Percentiles rank a stretch among this genome's conserved stretches.
Conservation (phyloP, 1,139 yeast genomes). For the Taphrina sp. region DNA sequence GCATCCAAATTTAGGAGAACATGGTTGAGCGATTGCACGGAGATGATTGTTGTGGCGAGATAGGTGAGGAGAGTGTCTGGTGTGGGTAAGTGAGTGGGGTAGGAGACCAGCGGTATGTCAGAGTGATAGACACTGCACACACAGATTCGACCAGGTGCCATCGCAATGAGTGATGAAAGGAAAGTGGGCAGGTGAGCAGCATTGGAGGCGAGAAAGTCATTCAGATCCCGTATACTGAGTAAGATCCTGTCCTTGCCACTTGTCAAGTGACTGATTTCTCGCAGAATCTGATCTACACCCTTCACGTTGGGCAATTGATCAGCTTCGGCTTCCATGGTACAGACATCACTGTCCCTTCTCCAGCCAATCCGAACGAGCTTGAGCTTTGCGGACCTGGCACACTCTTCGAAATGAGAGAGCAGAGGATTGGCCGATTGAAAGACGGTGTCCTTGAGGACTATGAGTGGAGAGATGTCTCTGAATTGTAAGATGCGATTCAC, state of each 20-base stretch:
- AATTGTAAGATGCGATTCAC: constrained; percentile 14
- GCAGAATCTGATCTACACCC: constrained; percentile 12
- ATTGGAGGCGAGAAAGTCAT: constrained; percentile 25
- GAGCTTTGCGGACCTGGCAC: constrained; percentile 11
- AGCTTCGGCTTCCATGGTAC: constrained; percentile 7
- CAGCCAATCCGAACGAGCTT: constrained; percentile 19
- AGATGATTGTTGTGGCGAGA: constrained; percentile 30
- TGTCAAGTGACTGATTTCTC: neutral
- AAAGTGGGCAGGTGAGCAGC: constrained; percentile 25
- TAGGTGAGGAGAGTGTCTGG: constrained; percentile 26
- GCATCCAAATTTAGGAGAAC: constrained; percentile 24
- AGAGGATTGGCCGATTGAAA: constrained; percentile 18
- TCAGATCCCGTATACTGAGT: constrained; percentile 15
- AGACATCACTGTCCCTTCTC: constrained; percentile 14
- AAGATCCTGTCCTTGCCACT: constrained; percentile 3
- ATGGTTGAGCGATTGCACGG: constrained; percentile 11
- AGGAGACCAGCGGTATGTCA: constrained; percentile 14
- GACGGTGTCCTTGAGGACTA: constrained; percentile 20
- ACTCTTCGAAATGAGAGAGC: neutral
- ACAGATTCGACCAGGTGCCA: constrained; percentile 18
- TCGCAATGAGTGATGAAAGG: constrained; percentile 17
- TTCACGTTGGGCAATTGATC: neutral
- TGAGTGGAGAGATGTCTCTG: constrained; percentile 23
- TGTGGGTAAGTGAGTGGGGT: constrained; percentile 21
- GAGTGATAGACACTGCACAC: constrained; percentile 18